Evolutionary conservation across 352 stramenopile genomes (phyloP), one percentile per base, ranked within the genome.

Genomic region (Phytophthora sansomeana): DNA sequence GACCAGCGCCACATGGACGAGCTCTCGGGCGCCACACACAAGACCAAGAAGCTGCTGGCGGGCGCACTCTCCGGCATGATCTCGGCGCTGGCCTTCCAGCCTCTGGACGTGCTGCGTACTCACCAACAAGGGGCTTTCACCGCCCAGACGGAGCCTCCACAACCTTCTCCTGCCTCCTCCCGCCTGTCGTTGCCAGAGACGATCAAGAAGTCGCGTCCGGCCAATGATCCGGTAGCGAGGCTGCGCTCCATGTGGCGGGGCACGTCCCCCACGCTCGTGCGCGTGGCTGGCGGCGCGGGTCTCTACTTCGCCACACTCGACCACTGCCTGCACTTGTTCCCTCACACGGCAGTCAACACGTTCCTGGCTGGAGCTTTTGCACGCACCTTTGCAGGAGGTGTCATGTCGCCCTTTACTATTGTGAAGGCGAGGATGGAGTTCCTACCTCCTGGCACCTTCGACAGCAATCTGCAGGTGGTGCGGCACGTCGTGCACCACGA

Each of bases 401-500:
- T 96, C 38, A 89, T 95, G 75, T 94, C 87, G 5, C 89, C 89
- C 7, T 77, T 96, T 35, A 96, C 89, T 39, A 87, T 96, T 62
- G 78, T 96, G 42, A 96, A 96, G 72, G 84, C 88, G 16, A 75
- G 88, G 29, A 93, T 96, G 85, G 89, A 96, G 73, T 95, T 86
- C 72, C 69, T 91, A 32, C 72, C 83, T 8, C 69, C 85, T 3
- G 79, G 83, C 33, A 81, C 82, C 13, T 90, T 90, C 54, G 64
- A 66, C 13, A 85, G 77, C 63, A 92, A 87, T 50, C 41, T 89
- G 29, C 67, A 90, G 16, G 80, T 91, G 46, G 74, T 95, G 42
- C 82, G 78, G 16, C 67, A 87, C 41, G 84, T 96, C 13, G 64
- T 92, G 17, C 69, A 71, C 24, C 67, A 88, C 19, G 86, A 95